A percentile compares a stretch with the other conserved stretches of the same genome.
phyloP scores from a whole-genome alignment of 345 rosid species.

The Nephelium lappaceum region DNA sequence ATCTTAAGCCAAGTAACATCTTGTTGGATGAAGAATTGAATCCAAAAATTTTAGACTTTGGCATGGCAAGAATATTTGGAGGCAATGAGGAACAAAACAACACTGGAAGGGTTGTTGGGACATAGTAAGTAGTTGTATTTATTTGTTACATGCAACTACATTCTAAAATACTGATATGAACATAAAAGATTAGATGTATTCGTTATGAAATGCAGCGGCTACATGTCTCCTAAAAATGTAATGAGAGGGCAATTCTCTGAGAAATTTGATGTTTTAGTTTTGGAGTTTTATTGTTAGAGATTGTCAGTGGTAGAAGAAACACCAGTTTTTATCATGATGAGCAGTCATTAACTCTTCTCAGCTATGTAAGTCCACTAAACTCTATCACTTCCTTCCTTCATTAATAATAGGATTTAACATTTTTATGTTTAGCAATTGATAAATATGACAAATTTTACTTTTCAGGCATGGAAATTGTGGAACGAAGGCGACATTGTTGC shows the following conservation, averaged over 20 bases:
- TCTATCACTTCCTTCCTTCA: background rate
- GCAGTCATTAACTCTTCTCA: slow-evolving; percentile 26
- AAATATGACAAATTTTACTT: background rate
- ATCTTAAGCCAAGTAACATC: slow-evolving; percentile 52
- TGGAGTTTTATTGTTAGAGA: slow-evolving; percentile 46
- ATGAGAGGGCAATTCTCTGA: background rate
- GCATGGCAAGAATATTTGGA: slow-evolving; percentile 44
- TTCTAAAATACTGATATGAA: background rate
- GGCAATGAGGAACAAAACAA: slow-evolving; percentile 44
- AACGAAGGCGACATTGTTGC: background rate
- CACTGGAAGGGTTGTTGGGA: slow-evolving; percentile 48
- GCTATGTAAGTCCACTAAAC: slow-evolving; percentile 32
- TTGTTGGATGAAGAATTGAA: slow-evolving; percentile 54
- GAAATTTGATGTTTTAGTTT: slow-evolving; percentile 41
- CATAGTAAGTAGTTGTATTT: slow-evolving; percentile 35
- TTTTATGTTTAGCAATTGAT: background rate
- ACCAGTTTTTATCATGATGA: slow-evolving; percentile 34
- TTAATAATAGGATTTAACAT: background rate
- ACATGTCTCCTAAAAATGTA: background rate
- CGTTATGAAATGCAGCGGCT: background rate
- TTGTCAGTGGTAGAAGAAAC: slow-evolving; percentile 46
- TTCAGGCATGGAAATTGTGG: slow-evolving; percentile 5
- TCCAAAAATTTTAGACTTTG: slow-evolving; percentile 57
- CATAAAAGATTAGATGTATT: background rate
- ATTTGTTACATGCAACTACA: background rate